Percentiles rank a stretch among this genome's conserved stretches.
Conservation (phyloP, 495 filamentous ascomycete species). For the Penicillium ochrochloron region DNA sequence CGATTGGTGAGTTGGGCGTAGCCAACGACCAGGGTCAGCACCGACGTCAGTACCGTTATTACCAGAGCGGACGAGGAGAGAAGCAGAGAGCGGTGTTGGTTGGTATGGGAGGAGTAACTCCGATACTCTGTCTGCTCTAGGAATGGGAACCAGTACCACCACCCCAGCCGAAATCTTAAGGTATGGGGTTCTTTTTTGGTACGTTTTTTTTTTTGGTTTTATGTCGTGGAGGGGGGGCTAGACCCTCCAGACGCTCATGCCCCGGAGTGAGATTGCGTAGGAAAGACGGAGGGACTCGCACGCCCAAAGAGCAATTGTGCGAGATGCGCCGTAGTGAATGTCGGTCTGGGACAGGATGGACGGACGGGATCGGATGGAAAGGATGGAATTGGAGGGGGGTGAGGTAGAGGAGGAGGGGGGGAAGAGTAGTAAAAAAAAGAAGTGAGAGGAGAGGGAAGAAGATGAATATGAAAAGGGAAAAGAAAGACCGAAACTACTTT, state of each 20-base stretch:
- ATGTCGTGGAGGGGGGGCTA: conserved; percentile 36
- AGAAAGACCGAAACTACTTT: neutral
- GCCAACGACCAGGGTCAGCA: conserved; percentile 33
- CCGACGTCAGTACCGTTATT: conserved; percentile 25
- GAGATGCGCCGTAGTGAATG: neutral
- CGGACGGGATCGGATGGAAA: neutral
- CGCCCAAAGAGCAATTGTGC: neutral
- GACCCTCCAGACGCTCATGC: conserved; percentile 41
- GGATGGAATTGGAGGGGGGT: neutral
- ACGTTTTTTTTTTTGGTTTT: neutral
- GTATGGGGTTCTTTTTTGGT: neutral
- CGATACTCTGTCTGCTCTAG: neutral
- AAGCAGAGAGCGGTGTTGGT: neutral
- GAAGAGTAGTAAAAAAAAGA: neutral
- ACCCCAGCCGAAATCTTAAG: conserved; percentile 12
- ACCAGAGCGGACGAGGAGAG: neutral
- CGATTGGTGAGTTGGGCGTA: conserved; percentile 33
- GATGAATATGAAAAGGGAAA: conserved; percentile 8
- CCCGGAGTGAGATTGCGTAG: conserved; percentile 25
- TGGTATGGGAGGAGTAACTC: neutral
- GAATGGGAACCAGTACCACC: conserved; percentile 9
- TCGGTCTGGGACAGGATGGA: neutral
- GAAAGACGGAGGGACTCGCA: conserved; percentile 12
- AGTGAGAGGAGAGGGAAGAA: conserved; percentile 2
- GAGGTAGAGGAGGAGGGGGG: neutral